A percentile compares a stretch with the other conserved stretches of the same genome.
These are phyloP conservation scores for Dothistroma pini DNA, from an alignment of 2,329 filamentous ascomycete genomes.

Conservation along the genomic window DNA sequence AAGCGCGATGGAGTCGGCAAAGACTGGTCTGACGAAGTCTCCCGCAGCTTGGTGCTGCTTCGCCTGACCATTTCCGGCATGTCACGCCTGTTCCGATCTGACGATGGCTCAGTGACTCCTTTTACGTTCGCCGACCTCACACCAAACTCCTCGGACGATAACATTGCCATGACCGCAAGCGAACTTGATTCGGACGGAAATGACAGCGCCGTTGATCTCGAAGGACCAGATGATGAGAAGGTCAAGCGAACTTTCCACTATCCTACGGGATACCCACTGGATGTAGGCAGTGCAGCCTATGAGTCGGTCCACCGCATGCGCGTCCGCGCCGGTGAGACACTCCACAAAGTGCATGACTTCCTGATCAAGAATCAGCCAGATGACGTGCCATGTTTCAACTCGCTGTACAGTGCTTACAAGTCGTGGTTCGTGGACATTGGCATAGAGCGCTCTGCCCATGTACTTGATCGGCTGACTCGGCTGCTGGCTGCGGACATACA, in stretches of 20 bases:
- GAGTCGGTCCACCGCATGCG: conserved; percentile 74
- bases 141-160: conserved; percentile 42
- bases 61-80: conserved; percentile 87
- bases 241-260: conserved; percentile 85
- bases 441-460: conserved; percentile 90
- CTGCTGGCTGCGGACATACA: conserved; percentile 83
- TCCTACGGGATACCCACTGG: conserved; percentile 78
- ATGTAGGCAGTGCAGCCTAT: conserved; percentile 63
- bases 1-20: conserved; percentile 94
- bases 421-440: conserved; percentile 98
- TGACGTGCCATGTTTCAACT: conserved; percentile 91
- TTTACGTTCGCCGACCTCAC: conserved; percentile 51
- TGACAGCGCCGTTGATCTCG: conserved; percentile 51
- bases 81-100: conserved; percentile 80
- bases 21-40: conserved; percentile 97
- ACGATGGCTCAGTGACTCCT: conserved; percentile 39
- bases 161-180: conserved; percentile 26
- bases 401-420: conserved; percentile 85
- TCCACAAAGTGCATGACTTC: conserved; percentile 83
- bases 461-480: conserved; percentile 79
- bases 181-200: conserved; percentile 38
- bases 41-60: conserved; percentile 80
- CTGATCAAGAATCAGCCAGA: conserved; percentile 82
- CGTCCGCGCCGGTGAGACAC: conserved; percentile 70
- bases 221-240: conserved; percentile 73